phyloP scores from a whole-genome alignment of 371 early-diverging fungal genomes.

The Basidiobolus meristosporus region DNA sequence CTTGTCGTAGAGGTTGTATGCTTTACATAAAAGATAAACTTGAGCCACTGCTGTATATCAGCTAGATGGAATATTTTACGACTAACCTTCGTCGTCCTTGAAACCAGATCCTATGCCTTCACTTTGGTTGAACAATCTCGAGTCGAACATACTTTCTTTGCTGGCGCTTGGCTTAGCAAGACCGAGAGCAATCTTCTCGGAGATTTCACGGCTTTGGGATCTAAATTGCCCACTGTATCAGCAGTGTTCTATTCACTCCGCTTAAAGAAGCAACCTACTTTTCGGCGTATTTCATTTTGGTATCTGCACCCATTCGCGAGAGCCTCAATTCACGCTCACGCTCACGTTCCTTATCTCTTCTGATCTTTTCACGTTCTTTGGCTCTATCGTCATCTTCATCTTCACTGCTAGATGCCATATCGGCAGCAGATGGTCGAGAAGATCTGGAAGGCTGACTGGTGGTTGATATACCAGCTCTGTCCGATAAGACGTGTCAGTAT shows the following conservation, averaged over 20 bases:
- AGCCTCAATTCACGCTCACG: conserved; percentile 75
- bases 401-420: conserved; percentile 14
- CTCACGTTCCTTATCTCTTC: conserved; percentile 65
- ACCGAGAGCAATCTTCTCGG: conserved; percentile 94
- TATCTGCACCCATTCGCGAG: conserved; percentile 79
- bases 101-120: conserved; percentile 75
- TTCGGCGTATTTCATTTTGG: conserved; percentile 60
- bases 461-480: conserved; percentile 10
- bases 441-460: not conserved
- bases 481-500: not conserved
- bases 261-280: conserved; percentile 17
- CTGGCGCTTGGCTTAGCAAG: conserved; percentile 75
- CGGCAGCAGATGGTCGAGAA: too few relatives aligned
- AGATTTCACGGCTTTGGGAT: conserved; percentile 76
- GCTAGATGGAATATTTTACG: conserved; percentile 12
- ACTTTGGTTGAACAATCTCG: conserved; percentile 81
- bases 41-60: not conserved
- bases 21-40: conserved; percentile 4
- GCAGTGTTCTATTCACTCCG: not conserved
- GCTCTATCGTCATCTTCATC: conserved; percentile 30
- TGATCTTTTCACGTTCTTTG: conserved; percentile 72
- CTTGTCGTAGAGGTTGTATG: conserved; percentile 75
- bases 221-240: conserved; percentile 7
- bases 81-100: conserved; percentile 72
- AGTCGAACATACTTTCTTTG: conserved; percentile 83